Conservation (phyloP, 768 basidiomycete species). For the Tylopilus felleus region DNA sequence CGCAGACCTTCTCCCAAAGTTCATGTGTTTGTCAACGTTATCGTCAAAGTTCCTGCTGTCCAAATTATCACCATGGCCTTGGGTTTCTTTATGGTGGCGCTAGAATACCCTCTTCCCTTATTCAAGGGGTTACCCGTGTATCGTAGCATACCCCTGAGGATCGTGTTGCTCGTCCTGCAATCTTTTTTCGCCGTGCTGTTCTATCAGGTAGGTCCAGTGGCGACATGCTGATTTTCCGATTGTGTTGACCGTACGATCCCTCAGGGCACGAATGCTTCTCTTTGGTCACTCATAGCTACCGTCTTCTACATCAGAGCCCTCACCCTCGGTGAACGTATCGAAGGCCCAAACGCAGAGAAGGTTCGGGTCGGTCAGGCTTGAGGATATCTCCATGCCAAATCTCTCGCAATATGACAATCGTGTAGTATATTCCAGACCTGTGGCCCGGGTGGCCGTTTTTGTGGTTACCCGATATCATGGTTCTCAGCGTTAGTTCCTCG, state of each 20-base stretch:
- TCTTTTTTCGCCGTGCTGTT: slow-evolving; percentile 60
- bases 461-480: neutral
- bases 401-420: neutral
- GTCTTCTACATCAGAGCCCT: slow-evolving; percentile 66
- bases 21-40: slow-evolving; percentile 64
- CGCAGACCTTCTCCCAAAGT: slow-evolving; percentile 57
- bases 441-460: neutral
- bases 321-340: slow-evolving; percentile 65
- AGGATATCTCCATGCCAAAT: slow-evolving; percentile 13
- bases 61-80: slow-evolving; percentile 66
- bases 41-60: slow-evolving; percentile 74
- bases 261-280: slow-evolving; percentile 81
- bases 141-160: slow-evolving; percentile 60
- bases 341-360: slow-evolving; percentile 59
- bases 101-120: slow-evolving; percentile 71
- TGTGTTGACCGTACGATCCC: slow-evolving; percentile 1
- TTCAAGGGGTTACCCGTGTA: slow-evolving; percentile 55
- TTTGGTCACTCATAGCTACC: slow-evolving; percentile 76
- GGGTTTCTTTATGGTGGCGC: slow-evolving; percentile 52
- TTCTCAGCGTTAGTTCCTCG: neutral
- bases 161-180: slow-evolving; percentile 63
- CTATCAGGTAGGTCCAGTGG: slow-evolving; percentile 63
- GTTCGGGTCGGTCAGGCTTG: slow-evolving; percentile 57
- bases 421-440: neutral
- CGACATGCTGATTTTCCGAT: neutral